Evolutionary conservation across 345 rosid genomes (phyloP), one percentile per base, ranked within the genome.

Genomic region (Populus pruinosa): DNA sequence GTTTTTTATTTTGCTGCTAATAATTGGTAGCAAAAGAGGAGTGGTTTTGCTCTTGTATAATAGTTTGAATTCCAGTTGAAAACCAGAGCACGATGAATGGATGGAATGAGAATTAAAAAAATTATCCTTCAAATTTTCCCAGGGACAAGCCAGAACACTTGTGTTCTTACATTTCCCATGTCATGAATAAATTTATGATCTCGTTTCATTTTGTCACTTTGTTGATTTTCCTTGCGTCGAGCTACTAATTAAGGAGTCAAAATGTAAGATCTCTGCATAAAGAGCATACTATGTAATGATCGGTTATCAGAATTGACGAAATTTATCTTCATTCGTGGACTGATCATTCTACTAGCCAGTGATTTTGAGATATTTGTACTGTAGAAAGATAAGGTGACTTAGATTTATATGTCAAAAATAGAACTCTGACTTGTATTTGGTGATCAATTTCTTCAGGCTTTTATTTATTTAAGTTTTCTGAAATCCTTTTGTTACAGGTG

Each of bases 401-500:
- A 25, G 5, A 66, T 29, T 47, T 65, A 31, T 11, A 11, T 38
- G 8, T 5, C 14, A 17, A 6, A 8, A 8, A 3, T 0, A 67
- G 6, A 38, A 10, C 11, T 5, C 2, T 11, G 36, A 8, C 36
- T 35, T n/a, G 1, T 1, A 20, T n/a, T 21, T 39, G 7, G 31
- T 38, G n/a, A 69, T 41, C 44, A 2, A 44, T 63, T 14, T 44
- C 65, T 25, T 55, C 29, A 2, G 69, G 8, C 55, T 14, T 17
- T 70, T 5, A 38, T 33, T 55, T 31, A 47, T 66, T 5, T 21
- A 44, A 11, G 0, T 10, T 59, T 25, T 25, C 64, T 59, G 17
- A 20, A 39, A 41, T 20, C 11, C 14, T 66, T 20, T 50, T 79
- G 72, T 55, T 73, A 1, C 82, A 93, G 97, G 97, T 14, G 96